These are phyloP conservation scores for Entophlyctis luteolus DNA, from an alignment of 192 early-diverging fungal species.

Conservation along the genomic window DNA sequence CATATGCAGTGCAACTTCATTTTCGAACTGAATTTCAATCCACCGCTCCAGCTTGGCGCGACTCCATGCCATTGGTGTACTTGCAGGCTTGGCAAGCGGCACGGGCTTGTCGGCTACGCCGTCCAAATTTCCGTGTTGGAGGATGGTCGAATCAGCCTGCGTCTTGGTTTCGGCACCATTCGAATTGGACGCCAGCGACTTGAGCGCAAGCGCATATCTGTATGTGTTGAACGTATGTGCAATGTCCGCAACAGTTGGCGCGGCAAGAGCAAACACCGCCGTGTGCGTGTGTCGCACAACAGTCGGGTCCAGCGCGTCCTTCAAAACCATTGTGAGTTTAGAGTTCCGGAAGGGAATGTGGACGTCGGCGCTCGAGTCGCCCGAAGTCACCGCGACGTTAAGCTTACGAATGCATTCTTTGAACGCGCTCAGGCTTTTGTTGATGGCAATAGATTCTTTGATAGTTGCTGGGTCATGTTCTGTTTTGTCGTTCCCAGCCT, in stretches of 20 bases:
- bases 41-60: constrained; percentile 16
- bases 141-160: not conserved
- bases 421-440: constrained; percentile 28
- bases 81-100: not conserved
- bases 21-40: constrained; percentile 17
- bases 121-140: not conserved
- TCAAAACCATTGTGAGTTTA: constrained; percentile 36
- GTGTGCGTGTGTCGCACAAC: not conserved
- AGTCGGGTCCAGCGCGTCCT: constrained; percentile 35
- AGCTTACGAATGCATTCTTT: constrained; percentile 38
- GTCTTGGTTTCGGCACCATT: not conserved
- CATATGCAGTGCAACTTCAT: not conserved
- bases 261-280: constrained; percentile 22
- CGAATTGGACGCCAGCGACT: not conserved
- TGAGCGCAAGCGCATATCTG: constrained; percentile 24
- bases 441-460: constrained; percentile 40
- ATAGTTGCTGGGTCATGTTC: constrained; percentile 18
- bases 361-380: not conserved
- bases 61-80: constrained; percentile 18
- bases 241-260: constrained; percentile 24
- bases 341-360: constrained; percentile 39
- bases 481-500: constrained; percentile 22
- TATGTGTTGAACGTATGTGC: constrained; percentile 30
- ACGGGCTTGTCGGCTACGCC: not conserved
- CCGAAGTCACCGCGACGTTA: not conserved